Evolutionary conservation across 2,329 filamentous ascomycete species (phyloP).

Genomic region (Aspergillus ochraceoroseus): DNA sequence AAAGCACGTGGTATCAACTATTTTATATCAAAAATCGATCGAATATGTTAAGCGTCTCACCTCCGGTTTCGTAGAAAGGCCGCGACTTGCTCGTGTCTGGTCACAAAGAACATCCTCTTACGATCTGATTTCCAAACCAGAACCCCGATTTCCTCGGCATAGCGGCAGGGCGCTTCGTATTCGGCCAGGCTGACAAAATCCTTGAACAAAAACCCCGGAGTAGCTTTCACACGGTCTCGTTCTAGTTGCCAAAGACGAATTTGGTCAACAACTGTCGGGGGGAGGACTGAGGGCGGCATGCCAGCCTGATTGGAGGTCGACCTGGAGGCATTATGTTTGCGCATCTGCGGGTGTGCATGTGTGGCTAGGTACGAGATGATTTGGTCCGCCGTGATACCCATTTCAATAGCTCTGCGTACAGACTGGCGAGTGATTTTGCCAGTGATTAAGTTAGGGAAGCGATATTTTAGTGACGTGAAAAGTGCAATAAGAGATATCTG

Average conservation of each 20-base stretch:
- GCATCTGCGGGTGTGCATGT: conserved; percentile 93
- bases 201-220: conserved; percentile 77
- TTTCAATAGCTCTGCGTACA: conserved; percentile 77
- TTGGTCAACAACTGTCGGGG: conserved; percentile 94
- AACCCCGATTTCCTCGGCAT: conserved; percentile 88
- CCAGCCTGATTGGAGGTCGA: conserved; percentile 39
- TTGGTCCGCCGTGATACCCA: conserved; percentile 90
- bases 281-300: conserved; percentile 62
- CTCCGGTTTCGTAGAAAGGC: conserved; percentile 67
- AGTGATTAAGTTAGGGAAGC: conserved; percentile 90
- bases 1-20: conserved; percentile 7
- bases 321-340: conserved; percentile 51
- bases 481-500: conserved; percentile 92
- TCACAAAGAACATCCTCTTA: conserved; percentile 85
- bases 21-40: neutral
- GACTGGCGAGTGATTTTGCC: conserved; percentile 86
- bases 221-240: conserved; percentile 86
- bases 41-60: conserved; percentile 9
- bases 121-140: conserved; percentile 78
- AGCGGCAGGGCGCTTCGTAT: conserved; percentile 50
- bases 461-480: conserved; percentile 80
- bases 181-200: conserved; percentile 72
- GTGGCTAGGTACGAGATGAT: conserved; percentile 89
- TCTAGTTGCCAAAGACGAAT: conserved; percentile 97
- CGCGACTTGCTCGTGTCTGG: conserved; percentile 79